phyloP scores from a whole-genome alignment of 441 rosid species.

The Pelargonium citronellum region DNA sequence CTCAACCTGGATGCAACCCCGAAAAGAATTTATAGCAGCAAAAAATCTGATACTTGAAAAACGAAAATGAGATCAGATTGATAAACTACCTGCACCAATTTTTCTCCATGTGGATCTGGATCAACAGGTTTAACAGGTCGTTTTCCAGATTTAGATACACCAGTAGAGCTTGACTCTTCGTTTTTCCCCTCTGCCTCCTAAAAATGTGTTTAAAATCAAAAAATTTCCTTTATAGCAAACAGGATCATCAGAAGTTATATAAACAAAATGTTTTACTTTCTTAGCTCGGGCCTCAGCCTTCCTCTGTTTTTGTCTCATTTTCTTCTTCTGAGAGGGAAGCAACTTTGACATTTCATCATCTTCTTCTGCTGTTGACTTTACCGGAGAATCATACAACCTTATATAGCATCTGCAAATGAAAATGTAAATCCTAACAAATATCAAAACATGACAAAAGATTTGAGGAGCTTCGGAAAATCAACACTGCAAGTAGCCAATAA shows the following conservation, averaged over 20 bases:
- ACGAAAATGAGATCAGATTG: slow-evolving; percentile 13
- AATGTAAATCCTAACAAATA: slow-evolving; percentile 12
- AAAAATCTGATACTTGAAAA: slow-evolving; percentile 9
- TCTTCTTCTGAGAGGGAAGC: slow-evolving; percentile 92
- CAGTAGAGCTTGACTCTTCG: slow-evolving; percentile 67
- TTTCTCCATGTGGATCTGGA: slow-evolving; percentile 94
- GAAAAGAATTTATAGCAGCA: slow-evolving; percentile 8
- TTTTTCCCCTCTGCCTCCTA: slow-evolving; percentile 93
- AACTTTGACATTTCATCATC: slow-evolving; percentile 73
- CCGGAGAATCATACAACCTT: slow-evolving; percentile 76
- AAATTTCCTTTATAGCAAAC: slow-evolving; percentile 20
- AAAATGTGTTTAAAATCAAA: slow-evolving; percentile 22
- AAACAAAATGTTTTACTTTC: slow-evolving; percentile 49
- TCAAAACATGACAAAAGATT: background rate
- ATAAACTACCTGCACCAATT: slow-evolving; percentile 74
- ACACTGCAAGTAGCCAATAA: background rate
- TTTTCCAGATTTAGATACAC: slow-evolving; percentile 83
- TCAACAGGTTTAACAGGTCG: slow-evolving; percentile 85
- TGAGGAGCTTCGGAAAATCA: background rate
- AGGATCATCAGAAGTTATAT: slow-evolving; percentile 17
- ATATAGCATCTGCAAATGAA: slow-evolving; percentile 76
- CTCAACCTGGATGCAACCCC: slow-evolving; percentile 54
- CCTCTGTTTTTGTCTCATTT: slow-evolving; percentile 78
- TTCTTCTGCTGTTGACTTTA: slow-evolving; percentile 64
- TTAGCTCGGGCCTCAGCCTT: slow-evolving; percentile 98